phyloP scores from a whole-genome alignment of 768 basidiomycete species.

The Boletus fagicola region DNA sequence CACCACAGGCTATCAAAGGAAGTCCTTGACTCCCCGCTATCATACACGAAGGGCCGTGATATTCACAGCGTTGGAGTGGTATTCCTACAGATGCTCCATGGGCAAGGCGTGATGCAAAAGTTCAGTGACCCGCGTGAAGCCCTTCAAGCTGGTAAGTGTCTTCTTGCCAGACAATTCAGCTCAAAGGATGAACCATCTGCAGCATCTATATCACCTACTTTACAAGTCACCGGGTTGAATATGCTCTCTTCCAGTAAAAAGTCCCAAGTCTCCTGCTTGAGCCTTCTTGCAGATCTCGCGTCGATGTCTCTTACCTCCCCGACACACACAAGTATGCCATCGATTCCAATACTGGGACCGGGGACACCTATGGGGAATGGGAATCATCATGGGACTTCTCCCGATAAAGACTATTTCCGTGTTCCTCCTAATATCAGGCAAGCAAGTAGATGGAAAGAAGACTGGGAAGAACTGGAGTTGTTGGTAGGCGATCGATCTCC shows the following conservation, averaged over 20 bases:
- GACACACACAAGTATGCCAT: conserved; percentile 13
- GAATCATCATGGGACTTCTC: conserved; percentile 46
- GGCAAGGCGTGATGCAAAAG: conserved; percentile 58
- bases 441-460: conserved; percentile 83
- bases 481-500: conserved; percentile 42
- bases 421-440: conserved; percentile 41
- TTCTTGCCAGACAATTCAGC: neutral
- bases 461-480: conserved; percentile 91
- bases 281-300: conserved; percentile 57
- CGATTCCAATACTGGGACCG: conserved; percentile 28
- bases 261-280: conserved; percentile 53
- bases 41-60: conserved; percentile 76
- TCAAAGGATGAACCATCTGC: neutral
- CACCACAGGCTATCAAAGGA: conserved; percentile 68
- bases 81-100: conserved; percentile 83
- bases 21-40: conserved; percentile 71
- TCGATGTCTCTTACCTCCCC: conserved; percentile 37
- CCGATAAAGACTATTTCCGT: conserved; percentile 65
- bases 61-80: conserved; percentile 81
- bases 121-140: conserved; percentile 58
- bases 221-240: conserved; percentile 50
- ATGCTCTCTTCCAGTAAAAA: conserved; percentile 64
- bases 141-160: conserved; percentile 47
- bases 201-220: conserved; percentile 54
- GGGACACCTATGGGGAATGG: conserved; percentile 50